Percentiles rank a stretch among this genome's conserved stretches.
Evolutionary conservation across 305 asterid species (phyloP).

Genomic region (Plantago coronopus): DNA sequence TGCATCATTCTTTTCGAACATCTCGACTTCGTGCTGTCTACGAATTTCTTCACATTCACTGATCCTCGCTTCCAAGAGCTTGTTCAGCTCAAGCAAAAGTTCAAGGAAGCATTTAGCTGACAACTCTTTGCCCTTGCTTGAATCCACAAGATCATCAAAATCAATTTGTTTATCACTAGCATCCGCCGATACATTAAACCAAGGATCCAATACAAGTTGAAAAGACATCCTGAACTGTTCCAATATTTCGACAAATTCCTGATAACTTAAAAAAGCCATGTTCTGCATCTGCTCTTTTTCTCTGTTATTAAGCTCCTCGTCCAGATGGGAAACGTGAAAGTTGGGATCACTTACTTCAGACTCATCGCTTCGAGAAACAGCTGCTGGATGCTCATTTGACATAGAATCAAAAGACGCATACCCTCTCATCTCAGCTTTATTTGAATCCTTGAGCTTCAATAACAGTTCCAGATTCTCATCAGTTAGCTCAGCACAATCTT

Average conservation of each 20-base stretch:
- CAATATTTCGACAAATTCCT: conserved; percentile 31
- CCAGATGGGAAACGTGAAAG: conserved; percentile 30
- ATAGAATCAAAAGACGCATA: conserved; percentile 42
- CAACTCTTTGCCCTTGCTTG: conserved; percentile 20
- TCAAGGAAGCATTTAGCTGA: conserved; percentile 26
- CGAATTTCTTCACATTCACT: conserved; percentile 31
- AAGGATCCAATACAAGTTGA: conserved; percentile 45
- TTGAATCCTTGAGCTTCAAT: conserved; percentile 63
- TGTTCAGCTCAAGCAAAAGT: conserved; percentile 54
- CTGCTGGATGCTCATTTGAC: conserved; percentile 35
- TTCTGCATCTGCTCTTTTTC: conserved; percentile 25
- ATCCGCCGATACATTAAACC: conserved; percentile 22
- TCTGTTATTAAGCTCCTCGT: conserved; percentile 30
- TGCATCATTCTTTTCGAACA: conserved; percentile 30
- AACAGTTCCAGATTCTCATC: conserved; percentile 80
- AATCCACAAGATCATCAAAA: conserved; percentile 25
- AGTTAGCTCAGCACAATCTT: conserved; percentile 77
- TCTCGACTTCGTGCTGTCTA: conserved; percentile 36
- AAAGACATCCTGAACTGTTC: conserved; percentile 45
- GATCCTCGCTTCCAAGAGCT: conserved; percentile 51
- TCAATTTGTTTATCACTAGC: conserved; percentile 23
- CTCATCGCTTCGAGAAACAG: conserved; percentile 36
- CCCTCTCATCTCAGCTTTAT: conserved; percentile 26
- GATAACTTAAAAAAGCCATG: conserved; percentile 25
- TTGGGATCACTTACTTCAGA: conserved; percentile 56